Percentiles rank a stretch among this genome's conserved stretches.
Conservation (phyloP, 305 asterid genomes). For the Fraxinus nigra region DNA sequence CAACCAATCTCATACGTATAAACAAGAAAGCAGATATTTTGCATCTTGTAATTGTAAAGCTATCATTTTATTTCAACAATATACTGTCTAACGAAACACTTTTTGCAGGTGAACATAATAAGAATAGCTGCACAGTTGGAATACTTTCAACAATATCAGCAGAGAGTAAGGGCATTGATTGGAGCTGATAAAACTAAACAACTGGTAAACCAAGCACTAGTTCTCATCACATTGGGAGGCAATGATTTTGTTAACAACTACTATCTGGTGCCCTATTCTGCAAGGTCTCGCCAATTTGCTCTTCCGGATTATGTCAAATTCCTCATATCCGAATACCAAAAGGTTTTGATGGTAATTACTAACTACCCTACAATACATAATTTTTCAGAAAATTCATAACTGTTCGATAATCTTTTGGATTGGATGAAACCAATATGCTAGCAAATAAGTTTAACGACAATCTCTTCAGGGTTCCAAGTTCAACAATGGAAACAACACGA, state of each 20-base stretch:
- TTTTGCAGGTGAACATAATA: constrained; percentile 57
- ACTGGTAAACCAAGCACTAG: constrained; percentile 52
- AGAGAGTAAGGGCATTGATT: constrained; percentile 40
- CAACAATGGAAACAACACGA: neutral
- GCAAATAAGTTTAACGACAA: neutral
- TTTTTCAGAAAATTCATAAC: neutral
- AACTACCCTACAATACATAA: neutral
- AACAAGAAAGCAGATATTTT: neutral
- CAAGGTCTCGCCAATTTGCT: constrained; percentile 59
- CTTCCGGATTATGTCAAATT: constrained; percentile 55
- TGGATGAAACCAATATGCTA: neutral
- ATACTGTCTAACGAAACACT: neutral
- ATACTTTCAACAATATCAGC: constrained; percentile 59
- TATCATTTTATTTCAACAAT: neutral
- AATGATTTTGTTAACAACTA: constrained; percentile 80
- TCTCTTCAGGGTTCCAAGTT: neutral
- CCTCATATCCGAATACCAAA: constrained; percentile 59
- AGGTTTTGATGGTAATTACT: constrained; percentile 45
- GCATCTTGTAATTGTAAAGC: neutral
- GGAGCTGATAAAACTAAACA: constrained; percentile 40
- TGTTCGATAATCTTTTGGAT: neutral
- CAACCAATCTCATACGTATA: neutral
- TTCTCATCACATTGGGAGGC: constrained; percentile 73
- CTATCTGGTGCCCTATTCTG: constrained; percentile 62
- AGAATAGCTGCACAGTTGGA: constrained; percentile 46